Conservation (phyloP, 192 early-diverging fungal genomes). For the Coemansia erecta region DNA sequence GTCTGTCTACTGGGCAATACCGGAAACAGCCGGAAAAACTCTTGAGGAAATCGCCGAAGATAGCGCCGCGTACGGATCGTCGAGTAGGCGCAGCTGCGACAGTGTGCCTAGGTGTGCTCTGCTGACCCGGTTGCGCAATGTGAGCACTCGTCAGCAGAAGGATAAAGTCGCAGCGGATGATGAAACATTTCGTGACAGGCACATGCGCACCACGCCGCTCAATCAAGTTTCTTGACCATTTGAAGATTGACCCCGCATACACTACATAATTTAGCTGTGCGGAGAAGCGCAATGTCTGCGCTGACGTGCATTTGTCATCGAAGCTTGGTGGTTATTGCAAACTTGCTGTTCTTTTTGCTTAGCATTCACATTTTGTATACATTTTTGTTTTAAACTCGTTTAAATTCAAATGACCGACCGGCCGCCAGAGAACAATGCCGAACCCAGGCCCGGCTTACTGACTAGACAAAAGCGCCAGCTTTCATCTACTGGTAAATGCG, state of each 20-base stretch:
- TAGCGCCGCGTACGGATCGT: neutral
- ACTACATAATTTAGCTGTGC: too few species aligned
- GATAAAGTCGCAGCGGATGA: too few species aligned
- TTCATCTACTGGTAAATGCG: neutral
- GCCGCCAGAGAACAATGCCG: neutral
- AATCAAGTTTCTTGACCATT: too few species aligned
- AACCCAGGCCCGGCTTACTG: neutral
- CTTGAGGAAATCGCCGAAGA: conserved; percentile 22
- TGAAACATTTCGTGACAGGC: too few species aligned
- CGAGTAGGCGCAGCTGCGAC: too few species aligned
- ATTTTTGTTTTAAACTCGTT: neutral
- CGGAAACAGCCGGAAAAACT: conserved; percentile 23
- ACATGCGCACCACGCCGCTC: too few species aligned
- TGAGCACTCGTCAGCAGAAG: too few species aligned
- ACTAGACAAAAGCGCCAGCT: neutral
- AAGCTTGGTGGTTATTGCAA: neutral
- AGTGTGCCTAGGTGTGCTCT: too few species aligned
- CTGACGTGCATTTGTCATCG: too few species aligned
- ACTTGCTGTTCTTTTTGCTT: neutral
- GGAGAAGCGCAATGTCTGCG: too few species aligned
- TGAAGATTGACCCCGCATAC: too few species aligned
- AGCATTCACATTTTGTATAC: neutral
- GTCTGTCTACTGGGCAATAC: conserved; percentile 30
- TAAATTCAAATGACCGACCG: neutral
- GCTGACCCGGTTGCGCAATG: too few species aligned